Conservation (phyloP, 768 basidiomycete genomes). For the button mushroom (Agaricus bisporus) region DNA sequence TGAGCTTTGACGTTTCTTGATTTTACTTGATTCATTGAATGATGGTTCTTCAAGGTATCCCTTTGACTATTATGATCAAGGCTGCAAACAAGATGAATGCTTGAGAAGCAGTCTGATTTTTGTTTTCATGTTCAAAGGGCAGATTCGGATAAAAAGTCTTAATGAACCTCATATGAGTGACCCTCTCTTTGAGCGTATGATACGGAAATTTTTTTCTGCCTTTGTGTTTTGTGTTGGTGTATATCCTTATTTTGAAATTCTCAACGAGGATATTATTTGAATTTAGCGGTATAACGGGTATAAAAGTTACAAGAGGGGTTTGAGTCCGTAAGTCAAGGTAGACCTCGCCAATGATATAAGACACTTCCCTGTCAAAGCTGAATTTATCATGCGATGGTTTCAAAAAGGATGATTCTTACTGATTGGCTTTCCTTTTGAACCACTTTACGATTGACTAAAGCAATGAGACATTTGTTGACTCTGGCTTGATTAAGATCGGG, state of each 20-base stretch:
- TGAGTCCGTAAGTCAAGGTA: conserved; percentile 15
- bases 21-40: not conserved
- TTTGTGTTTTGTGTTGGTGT: too few relatives aligned
- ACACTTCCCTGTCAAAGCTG: conserved; percentile 41
- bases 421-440: conserved; percentile 69
- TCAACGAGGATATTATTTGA: too few relatives aligned
- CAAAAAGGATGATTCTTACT: conserved; percentile 27
- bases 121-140: too few relatives aligned
- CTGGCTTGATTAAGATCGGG: conserved; percentile 86
- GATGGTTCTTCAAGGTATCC: conserved; percentile 13
- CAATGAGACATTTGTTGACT: conserved; percentile 91
- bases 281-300: too few relatives aligned
- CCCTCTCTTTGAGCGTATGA: too few relatives aligned
- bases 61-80: conserved; percentile 18
- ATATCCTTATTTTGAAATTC: too few relatives aligned
- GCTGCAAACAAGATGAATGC: conserved; percentile 9
- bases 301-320: too few relatives aligned
- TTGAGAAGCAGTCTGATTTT: not conserved
- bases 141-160: too few relatives aligned
- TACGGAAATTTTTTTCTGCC: too few relatives aligned
- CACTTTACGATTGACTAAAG: conserved; percentile 81
- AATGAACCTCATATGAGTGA: too few relatives aligned
- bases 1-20: not conserved
- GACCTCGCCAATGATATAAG: conserved; percentile 59
- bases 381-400: not conserved